These are phyloP conservation scores for Barbarea vulgaris DNA, from an alignment of 345 rosid genomes.

Conservation along the genomic window DNA sequence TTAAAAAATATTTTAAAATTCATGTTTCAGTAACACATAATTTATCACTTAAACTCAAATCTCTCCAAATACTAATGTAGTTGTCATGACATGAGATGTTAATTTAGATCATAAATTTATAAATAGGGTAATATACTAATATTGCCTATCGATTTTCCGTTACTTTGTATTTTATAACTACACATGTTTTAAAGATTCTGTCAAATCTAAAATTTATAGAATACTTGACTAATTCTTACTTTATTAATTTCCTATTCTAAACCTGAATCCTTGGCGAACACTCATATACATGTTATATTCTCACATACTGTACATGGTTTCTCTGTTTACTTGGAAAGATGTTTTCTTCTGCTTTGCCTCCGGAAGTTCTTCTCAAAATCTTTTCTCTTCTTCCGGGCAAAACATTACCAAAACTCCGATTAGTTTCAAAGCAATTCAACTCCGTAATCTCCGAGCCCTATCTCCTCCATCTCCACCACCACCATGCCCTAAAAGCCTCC, in stretches of 20 bases:
- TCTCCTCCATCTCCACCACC: conserved; percentile 16
- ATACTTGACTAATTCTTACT: not conserved
- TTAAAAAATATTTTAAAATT: too few species aligned
- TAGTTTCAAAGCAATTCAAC: conserved; percentile 31
- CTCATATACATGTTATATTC: not conserved
- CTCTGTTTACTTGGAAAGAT: conserved; percentile 12
- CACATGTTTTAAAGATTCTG: conserved; percentile 2
- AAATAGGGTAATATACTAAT: too few species aligned
- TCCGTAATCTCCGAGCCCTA: conserved; percentile 20
- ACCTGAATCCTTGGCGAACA: conserved; percentile 5
- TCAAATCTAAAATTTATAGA: not conserved
- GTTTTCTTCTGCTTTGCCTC: conserved; percentile 24
- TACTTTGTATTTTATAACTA: not conserved
- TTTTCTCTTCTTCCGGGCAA: conserved; percentile 25
- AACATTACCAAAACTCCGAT: conserved; percentile 19
- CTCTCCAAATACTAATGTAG: too few species aligned
- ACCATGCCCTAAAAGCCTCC: not conserved
- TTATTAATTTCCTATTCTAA: conserved; percentile 8
- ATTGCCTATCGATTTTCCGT: not conserved
- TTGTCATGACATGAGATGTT: not conserved
- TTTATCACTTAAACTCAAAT: too few species aligned
- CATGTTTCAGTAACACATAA: too few species aligned
- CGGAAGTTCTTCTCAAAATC: conserved; percentile 19
- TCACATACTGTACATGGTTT: not conserved
- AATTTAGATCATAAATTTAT: too few species aligned